Percentiles rank a stretch among this genome's conserved stretches.
phyloP scores from a whole-genome alignment of 1,284 basidiomycete genomes.

The Boletus semigastroideus region DNA sequence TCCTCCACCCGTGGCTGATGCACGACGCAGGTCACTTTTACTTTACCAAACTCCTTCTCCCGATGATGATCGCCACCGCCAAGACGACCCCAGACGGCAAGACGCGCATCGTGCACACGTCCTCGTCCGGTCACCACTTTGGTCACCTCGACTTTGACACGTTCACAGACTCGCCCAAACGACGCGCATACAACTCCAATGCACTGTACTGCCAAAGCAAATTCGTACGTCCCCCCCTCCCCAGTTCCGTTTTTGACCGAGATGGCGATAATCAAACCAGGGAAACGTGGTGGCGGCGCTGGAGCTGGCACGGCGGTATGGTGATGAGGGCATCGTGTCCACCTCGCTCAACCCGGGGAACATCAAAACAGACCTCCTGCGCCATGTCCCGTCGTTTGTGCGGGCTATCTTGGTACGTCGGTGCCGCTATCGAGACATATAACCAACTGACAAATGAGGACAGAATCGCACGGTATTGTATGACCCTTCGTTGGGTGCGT shows the following conservation, averaged over 20 bases:
- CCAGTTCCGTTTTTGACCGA: background rate
- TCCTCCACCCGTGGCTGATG: too few species aligned
- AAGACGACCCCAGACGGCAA: conserved; percentile 31
- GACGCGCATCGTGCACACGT: conserved; percentile 44
- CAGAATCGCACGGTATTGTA: conserved; percentile 22
- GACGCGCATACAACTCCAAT: conserved; percentile 20
- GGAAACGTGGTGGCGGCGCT: conserved; percentile 34
- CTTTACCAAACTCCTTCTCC: conserved; percentile 46
- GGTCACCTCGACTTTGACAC: conserved; percentile 21
- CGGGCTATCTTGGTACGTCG: conserved; percentile 13
- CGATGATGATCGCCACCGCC: conserved; percentile 37
- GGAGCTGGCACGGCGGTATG: conserved; percentile 37
- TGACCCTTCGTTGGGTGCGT: conserved; percentile 30
- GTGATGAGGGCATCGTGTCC: conserved; percentile 26
- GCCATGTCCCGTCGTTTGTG: conserved; percentile 16
- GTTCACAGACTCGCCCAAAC: conserved; percentile 32
- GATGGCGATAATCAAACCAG: conserved; percentile 4
- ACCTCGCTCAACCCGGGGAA: conserved; percentile 27
- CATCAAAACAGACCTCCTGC: conserved; percentile 28
- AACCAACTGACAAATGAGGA: background rate
- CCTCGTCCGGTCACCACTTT: conserved; percentile 34
- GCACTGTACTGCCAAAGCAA: conserved; percentile 40
- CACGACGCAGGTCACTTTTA: conserved; percentile 36
- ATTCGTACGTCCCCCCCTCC: background rate
- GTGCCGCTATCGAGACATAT: background rate